Percentiles rank a stretch among this genome's conserved stretches.
These are phyloP conservation scores for Rhizopus sp. DNA, from an alignment of 371 early-diverging fungal species.

Conservation along the genomic window DNA sequence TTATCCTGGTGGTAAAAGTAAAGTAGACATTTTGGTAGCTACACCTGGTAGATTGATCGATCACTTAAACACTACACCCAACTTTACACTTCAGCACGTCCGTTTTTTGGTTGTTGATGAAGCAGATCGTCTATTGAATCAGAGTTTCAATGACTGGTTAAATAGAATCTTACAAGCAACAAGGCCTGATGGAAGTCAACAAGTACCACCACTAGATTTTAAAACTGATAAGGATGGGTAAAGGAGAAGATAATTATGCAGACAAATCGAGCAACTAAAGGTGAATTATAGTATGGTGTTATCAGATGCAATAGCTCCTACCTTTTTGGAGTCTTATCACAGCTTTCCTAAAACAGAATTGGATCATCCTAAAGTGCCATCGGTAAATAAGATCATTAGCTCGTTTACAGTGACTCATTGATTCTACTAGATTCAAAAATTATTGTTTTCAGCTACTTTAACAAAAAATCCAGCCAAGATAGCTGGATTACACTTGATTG, in stretches of 20 bases:
- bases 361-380: constrained; percentile 55
- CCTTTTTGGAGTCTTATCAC: constrained; percentile 46
- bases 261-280: not conserved
- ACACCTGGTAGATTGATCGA: constrained; percentile 97
- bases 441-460: constrained; percentile 93
- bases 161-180: constrained; percentile 78
- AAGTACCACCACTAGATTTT: constrained; percentile 19
- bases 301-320: constrained; percentile 61
- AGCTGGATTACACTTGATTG: constrained; percentile 76
- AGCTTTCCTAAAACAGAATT: constrained; percentile 53
- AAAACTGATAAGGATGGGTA: constrained; percentile 33
- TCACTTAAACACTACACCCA: constrained; percentile 80
- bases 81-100: constrained; percentile 89
- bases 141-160: constrained; percentile 94
- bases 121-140: constrained; percentile 93
- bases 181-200: constrained; percentile 38
- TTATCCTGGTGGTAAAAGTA: constrained; percentile 61
- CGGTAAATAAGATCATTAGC: constrained; percentile 30
- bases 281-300: constrained; percentile 38
- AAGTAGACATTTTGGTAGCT: constrained; percentile 90
- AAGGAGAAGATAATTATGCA: constrained; percentile 6
- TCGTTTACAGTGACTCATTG: not conserved
- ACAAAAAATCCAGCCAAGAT: constrained; percentile 93
- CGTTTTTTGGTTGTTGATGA: constrained; percentile 93
- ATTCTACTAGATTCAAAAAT: constrained; percentile 67